Percentiles rank a stretch among this genome's conserved stretches.
These are phyloP conservation scores for Aspergillus ostianus DNA, from an alignment of 495 filamentous ascomycete genomes.

Conservation along the genomic window DNA sequence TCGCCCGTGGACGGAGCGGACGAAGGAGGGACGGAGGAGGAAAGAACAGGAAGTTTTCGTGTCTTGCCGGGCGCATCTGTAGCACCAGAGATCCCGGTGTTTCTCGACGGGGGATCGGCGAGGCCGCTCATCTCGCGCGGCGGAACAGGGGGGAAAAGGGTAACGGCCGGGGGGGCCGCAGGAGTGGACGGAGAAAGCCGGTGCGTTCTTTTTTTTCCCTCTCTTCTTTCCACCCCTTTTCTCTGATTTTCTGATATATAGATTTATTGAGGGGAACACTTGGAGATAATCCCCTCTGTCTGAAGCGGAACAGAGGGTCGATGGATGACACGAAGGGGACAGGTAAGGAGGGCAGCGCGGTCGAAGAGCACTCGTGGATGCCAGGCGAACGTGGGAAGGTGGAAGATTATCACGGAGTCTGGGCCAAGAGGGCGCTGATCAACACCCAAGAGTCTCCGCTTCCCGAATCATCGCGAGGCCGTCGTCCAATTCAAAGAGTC, in stretches of 20 bases:
- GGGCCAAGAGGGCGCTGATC: constrained; percentile 36
- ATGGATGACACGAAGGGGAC: constrained; percentile 1
- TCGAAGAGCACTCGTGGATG: constrained; percentile 23
- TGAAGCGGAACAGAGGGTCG: neutral
- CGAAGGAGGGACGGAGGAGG: constrained; percentile 38
- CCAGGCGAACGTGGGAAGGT: constrained; percentile 33
- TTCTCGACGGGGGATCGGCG: constrained; percentile 44
- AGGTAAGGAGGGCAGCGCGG: constrained; percentile 8
- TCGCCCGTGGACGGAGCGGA: constrained; percentile 38
- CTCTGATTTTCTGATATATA: neutral
- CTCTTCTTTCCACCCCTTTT: neutral
- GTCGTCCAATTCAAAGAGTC: constrained; percentile 13
- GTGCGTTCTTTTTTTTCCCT: constrained; percentile 1
- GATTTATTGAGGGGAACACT: neutral
- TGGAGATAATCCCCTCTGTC: neutral
- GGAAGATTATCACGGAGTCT: constrained; percentile 22
- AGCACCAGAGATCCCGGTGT: constrained; percentile 33
- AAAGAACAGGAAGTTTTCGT: constrained; percentile 48
- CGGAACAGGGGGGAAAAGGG: constrained; percentile 18
- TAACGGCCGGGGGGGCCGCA: constrained; percentile 22
- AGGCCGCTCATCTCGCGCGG: constrained; percentile 44
- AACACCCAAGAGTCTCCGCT: constrained; percentile 34
- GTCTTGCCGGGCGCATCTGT: constrained; percentile 39
- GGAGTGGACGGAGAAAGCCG: constrained; percentile 15
- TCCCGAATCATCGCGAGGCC: constrained; percentile 31